phyloP scores from a whole-genome alignment of 805 yeast genomes.

The Candida loeiensis region DNA sequence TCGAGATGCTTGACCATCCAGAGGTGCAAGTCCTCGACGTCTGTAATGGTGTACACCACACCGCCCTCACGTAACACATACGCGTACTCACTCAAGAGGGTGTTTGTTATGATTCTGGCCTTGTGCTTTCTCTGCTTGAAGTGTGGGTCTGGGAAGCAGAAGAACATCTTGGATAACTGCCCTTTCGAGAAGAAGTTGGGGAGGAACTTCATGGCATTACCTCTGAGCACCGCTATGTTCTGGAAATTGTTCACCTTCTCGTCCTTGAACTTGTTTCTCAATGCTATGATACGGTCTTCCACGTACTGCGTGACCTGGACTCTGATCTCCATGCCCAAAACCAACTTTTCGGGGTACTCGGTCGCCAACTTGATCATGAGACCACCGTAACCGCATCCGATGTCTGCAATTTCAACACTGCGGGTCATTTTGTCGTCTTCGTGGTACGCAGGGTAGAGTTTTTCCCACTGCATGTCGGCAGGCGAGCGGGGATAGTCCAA shows the following conservation, averaged over 20 bases:
- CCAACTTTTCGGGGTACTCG: slow-evolving; percentile 65
- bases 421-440: slow-evolving; percentile 43
- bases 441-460: slow-evolving; percentile 61
- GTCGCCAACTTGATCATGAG: slow-evolving; percentile 76
- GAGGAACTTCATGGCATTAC: slow-evolving; percentile 94
- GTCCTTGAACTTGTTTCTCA: slow-evolving; percentile 54
- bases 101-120: slow-evolving; percentile 90
- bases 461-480: slow-evolving; percentile 81
- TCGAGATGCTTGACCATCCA: slow-evolving; percentile 96
- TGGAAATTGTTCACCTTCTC: slow-evolving; percentile 50
- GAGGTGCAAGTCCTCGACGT: slow-evolving; percentile 84
- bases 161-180: slow-evolving; percentile 87
- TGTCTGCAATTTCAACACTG: slow-evolving; percentile 83
- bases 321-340: slow-evolving; percentile 95
- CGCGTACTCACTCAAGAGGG: slow-evolving; percentile 88
- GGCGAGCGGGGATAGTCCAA: slow-evolving; percentile 86
- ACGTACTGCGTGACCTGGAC: slow-evolving; percentile 97
- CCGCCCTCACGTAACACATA: slow-evolving; percentile 86
- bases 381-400: slow-evolving; percentile 98
- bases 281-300: slow-evolving; percentile 89
- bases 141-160: slow-evolving; percentile 99
- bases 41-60: slow-evolving; percentile 89
- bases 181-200: slow-evolving; percentile 88
- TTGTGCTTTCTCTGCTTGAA: slow-evolving; percentile 96
- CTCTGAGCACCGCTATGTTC: slow-evolving; percentile 86